Evolutionary conservation across 106 monocot genomes (phyloP).

Genomic region (Apostasia shenzhenica): DNA sequence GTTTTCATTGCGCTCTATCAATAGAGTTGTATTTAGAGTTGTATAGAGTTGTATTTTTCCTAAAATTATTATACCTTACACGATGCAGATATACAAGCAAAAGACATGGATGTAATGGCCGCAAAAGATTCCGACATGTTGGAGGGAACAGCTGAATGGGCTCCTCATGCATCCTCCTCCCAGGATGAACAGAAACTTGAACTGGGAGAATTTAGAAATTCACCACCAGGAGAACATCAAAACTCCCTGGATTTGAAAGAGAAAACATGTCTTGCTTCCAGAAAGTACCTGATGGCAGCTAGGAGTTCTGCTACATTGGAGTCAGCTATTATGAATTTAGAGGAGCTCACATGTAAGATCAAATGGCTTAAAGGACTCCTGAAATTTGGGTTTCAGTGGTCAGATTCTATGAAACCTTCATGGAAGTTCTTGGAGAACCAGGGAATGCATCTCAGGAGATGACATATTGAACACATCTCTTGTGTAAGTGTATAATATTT

Average conservation of each 20-base stretch:
- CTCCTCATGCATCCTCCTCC: slow-evolving; percentile 4
- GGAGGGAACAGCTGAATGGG: not conserved
- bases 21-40: too few species aligned
- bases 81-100: slow-evolving; percentile 1
- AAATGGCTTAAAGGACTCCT: slow-evolving; percentile 66
- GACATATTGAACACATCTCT: slow-evolving; percentile 5
- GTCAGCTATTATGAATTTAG: slow-evolving; percentile 47
- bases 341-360: slow-evolving; percentile 52
- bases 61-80: not conserved
- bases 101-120: not conserved
- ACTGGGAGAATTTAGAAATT: not conserved
- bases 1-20: too few species aligned
- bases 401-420: slow-evolving; percentile 42
- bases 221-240: slow-evolving; percentile 1
- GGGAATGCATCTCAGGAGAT: slow-evolving; percentile 5
- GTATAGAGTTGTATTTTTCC: too few species aligned
- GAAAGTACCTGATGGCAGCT: slow-evolving; percentile 2
- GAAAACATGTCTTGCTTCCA: not conserved
- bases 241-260: slow-evolving; percentile 4
- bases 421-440: slow-evolving; percentile 35
- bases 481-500: slow-evolving; percentile 14
- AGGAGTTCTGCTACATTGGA: slow-evolving; percentile 36
- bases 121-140: not conserved
- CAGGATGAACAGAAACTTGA: slow-evolving; percentile 9
- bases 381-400: slow-evolving; percentile 31